Percentiles rank a stretch among this genome's conserved stretches.
Evolutionary conservation across 2,329 filamentous ascomycete species (phyloP).

Genomic region (Colletotrichum coccodes): DNA sequence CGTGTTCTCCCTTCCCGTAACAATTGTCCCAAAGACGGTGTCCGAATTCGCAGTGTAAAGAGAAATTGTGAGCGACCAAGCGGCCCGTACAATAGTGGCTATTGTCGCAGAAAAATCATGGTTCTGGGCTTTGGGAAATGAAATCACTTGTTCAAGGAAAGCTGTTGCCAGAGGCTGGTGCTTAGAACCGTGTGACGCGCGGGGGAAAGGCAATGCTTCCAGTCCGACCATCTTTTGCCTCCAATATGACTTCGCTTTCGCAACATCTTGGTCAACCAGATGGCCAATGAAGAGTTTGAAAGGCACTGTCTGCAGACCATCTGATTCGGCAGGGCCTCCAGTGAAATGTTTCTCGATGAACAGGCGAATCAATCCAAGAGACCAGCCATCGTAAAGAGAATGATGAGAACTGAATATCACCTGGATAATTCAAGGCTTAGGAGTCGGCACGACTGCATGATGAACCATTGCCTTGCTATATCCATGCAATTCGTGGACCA

Average conservation of each 20-base stretch:
- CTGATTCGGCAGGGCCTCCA: background rate
- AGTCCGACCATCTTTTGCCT: constrained; percentile 1
- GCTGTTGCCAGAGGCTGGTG: constrained; percentile 7
- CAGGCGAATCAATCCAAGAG: background rate
- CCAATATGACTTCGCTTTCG: background rate
- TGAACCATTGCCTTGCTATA: constrained; percentile 32
- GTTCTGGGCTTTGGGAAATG: background rate
- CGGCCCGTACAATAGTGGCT: constrained; percentile 37
- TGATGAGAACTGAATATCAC: constrained; percentile 45
- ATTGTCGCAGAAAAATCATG: background rate
- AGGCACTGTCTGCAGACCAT: background rate
- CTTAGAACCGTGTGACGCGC: background rate
- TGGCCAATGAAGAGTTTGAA: constrained; percentile 16
- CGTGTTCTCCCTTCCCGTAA: constrained; percentile 42
- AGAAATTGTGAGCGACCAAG: constrained; percentile 45
- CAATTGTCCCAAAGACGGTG: constrained; percentile 40
- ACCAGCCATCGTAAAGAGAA: constrained; percentile 42
- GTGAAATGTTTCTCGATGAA: background rate
- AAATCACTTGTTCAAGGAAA: background rate
- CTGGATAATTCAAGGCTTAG: constrained; percentile 22
- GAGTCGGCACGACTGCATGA: constrained; percentile 27
- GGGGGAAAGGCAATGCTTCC: constrained; percentile 1
- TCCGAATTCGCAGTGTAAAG: constrained; percentile 44
- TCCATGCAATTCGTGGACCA: background rate
- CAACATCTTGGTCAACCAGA: background rate